Percentiles rank a stretch among this genome's conserved stretches.
These are phyloP conservation scores for Datura wrightii DNA, from an alignment of 257 asterid species.

Conservation along the genomic window DNA sequence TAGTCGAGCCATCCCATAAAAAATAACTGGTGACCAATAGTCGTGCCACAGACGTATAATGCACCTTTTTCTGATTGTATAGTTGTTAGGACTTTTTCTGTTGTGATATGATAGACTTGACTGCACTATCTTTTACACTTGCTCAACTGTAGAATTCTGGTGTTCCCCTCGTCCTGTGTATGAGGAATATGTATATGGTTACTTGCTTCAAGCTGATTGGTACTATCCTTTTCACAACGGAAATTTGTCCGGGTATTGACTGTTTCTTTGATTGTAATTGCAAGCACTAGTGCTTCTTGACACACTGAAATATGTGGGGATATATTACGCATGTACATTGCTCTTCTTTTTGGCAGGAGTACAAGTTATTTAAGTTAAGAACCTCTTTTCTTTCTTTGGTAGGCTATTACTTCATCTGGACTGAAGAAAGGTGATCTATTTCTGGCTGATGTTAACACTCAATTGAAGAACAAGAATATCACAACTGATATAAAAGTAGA, in stretches of 20 bases:
- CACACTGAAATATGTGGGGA: background rate
- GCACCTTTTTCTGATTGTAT: background rate
- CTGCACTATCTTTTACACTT: background rate
- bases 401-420: conserved; percentile 28
- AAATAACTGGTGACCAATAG: background rate
- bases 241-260: background rate
- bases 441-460: conserved; percentile 30
- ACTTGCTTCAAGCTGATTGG: background rate
- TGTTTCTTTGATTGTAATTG: background rate
- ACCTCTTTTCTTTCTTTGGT: background rate
- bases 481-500: conserved; percentile 26
- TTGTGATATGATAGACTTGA: background rate
- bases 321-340: background rate
- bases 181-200: background rate
- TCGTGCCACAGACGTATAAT: background rate
- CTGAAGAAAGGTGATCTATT: conserved; percentile 32
- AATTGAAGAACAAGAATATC: conserved; percentile 26
- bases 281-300: background rate
- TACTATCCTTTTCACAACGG: background rate
- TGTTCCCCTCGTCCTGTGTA: background rate
- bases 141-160: background rate
- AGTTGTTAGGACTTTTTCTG: background rate
- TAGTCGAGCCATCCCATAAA: background rate
- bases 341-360: background rate
- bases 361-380: background rate